Base-by-base conservation (phyloP, 768 basidiomycete genomes). In the Termitomyces sp. region DNA sequence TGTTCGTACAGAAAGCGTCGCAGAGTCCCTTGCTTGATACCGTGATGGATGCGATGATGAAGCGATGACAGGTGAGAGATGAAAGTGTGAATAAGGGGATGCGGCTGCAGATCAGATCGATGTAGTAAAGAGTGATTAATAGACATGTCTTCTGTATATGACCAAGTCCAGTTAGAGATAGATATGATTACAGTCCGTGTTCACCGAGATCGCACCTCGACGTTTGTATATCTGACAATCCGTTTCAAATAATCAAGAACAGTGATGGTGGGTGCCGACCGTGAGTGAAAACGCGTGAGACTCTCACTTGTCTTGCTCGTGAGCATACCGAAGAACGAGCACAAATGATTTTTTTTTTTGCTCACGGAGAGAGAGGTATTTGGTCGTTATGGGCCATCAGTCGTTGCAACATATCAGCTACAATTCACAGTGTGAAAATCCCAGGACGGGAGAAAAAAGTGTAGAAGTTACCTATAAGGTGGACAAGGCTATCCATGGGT, bases 41-140 rank as follows among this genome's bases (percentile, higher is more conserved):
- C 30, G 90, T 84, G 69, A 98, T 87, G 62, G 93, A 85, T 44
- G 96, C 82, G 73, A 98, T 98, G 67, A 98, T 80, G 74, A 99
- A 98, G 57, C 97, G 93, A 74, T 99, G 97, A 65, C 93, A 93
- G 22, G 96, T 98, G 65, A 98, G 84, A 37, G 94, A 96, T 37
- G 93, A 92, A 60, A 99, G 82, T 47, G 89, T 96, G 78, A 98
- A 99, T 34, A 84, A 77, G 22, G 93, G 90, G 64, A 84, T 80
- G 62, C 91, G 84, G 44, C 85, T 80, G 71, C 93, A 96, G 65
- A 97, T 93, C 74, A 90, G 88, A 73, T 95, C 93, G 74, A 96
- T 91, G 70, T 94, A 93, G 74, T 89, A 85, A 59, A 94, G 78
- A 35, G 84, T 85, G 69, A 93, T 84, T 61, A 94, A 73, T 49